Percentiles rank a stretch among this genome's conserved stretches.
phyloP scores from a whole-genome alignment of 352 stramenopile species.

The Phytophthora ramorum region DNA sequence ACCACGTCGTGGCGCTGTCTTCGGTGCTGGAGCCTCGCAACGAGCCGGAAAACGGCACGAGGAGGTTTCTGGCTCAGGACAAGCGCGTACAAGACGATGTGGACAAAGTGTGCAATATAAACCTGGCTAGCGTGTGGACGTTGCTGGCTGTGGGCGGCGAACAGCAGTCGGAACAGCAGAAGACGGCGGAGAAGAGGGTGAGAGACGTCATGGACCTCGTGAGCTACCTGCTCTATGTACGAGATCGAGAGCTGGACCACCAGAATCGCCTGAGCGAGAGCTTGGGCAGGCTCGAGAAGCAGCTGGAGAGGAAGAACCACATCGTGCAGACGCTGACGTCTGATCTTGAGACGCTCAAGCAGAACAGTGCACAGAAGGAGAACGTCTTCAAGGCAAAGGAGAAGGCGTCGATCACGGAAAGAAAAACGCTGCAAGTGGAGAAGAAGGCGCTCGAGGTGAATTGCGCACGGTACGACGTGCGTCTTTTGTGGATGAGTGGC shows the following conservation, averaged over 20 bases:
- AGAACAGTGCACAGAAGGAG: slow-evolving; percentile 62
- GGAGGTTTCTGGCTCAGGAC: slow-evolving; percentile 19
- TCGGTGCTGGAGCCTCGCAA: slow-evolving; percentile 10
- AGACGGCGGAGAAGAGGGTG: slow-evolving; percentile 47
- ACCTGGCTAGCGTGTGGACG: slow-evolving; percentile 31
- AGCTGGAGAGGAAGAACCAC: slow-evolving; percentile 60
- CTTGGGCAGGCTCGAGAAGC: slow-evolving; percentile 50
- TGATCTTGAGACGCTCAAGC: slow-evolving; percentile 58
- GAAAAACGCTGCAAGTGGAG: slow-evolving; percentile 59
- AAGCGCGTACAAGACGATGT: slow-evolving; percentile 27
- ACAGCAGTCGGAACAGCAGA: slow-evolving; percentile 24
- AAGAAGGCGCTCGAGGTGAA: slow-evolving; percentile 77
- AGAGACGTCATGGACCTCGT: slow-evolving; percentile 73
- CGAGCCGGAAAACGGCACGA: slow-evolving; percentile 27
- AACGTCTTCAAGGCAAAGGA: slow-evolving; percentile 75
- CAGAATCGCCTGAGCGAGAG: slow-evolving; percentile 61
- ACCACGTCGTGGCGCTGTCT: slow-evolving; percentile 51
- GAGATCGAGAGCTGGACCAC: slow-evolving; percentile 58
- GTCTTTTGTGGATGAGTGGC: neutral
- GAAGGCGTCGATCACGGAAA: slow-evolving; percentile 52
- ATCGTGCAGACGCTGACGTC: slow-evolving; percentile 48
- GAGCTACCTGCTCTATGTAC: slow-evolving; percentile 68
- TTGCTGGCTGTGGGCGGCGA: slow-evolving; percentile 19
- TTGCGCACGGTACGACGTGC: slow-evolving; percentile 51
- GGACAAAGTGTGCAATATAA: slow-evolving; percentile 33